phyloP scores from a whole-genome alignment of 257 asterid genomes.

The Avicennia marina region DNA sequence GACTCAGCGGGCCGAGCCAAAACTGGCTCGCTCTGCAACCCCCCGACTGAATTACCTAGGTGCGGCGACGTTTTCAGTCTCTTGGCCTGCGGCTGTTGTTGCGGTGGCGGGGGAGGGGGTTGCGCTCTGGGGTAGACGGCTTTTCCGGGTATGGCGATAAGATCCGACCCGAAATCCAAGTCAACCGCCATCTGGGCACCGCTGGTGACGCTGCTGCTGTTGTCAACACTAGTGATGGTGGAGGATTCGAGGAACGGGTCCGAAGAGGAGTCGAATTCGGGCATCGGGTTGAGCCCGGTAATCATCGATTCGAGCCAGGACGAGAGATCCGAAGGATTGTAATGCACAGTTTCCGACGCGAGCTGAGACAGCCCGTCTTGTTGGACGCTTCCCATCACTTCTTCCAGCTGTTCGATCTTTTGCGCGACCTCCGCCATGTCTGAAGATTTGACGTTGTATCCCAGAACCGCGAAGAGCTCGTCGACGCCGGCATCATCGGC shows the following conservation, averaged over 20 bases:
- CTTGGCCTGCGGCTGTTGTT: constrained; percentile 29
- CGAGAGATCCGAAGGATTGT: constrained; percentile 68
- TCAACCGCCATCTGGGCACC: constrained; percentile 21
- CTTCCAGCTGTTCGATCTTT: constrained; percentile 48
- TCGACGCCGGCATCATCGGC: constrained; percentile 36
- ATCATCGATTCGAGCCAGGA: constrained; percentile 68
- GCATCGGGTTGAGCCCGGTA: constrained; percentile 38
- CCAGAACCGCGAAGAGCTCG: constrained; percentile 51
- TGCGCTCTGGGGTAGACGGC: constrained; percentile 38
- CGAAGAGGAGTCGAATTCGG: constrained; percentile 23
- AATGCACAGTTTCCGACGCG: constrained; percentile 50
- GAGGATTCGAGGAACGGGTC: constrained; percentile 23
- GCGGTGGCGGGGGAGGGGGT: constrained; percentile 9
- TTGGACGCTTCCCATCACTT: constrained; percentile 35
- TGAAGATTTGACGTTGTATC: constrained; percentile 45
- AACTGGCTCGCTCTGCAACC: no score
- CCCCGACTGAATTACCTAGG: background rate
- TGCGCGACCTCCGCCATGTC: constrained; percentile 59
- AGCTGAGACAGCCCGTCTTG: constrained; percentile 38
- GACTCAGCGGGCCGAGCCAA: constrained; percentile 21
- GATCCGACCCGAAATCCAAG: constrained; percentile 55
- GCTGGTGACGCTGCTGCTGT: constrained; percentile 7
- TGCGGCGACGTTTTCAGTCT: constrained; percentile 30
- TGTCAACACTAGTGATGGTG: no score
- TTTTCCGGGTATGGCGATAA: constrained; percentile 61